These are phyloP conservation scores for Rhodotorula kratochvilovae DNA, from an alignment of 768 basidiomycete species.

Conservation along the genomic window DNA sequence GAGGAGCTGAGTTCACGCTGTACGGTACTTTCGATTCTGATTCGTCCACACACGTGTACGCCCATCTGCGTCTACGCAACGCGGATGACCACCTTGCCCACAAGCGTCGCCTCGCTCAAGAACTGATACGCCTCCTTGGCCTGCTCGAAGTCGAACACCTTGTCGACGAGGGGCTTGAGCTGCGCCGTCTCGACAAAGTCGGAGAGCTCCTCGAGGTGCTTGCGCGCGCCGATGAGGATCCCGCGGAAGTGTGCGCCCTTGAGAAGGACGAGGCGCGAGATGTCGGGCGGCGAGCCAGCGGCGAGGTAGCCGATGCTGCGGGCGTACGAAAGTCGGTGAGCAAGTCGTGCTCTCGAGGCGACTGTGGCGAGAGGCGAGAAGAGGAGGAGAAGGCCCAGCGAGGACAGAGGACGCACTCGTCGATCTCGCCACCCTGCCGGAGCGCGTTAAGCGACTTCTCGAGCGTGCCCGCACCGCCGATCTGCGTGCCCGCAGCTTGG, in stretches of 20 bases:
- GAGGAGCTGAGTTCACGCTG: too few species aligned
- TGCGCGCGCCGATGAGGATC: constrained; percentile 57
- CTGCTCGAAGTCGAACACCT: neutral
- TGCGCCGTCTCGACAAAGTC: constrained; percentile 6
- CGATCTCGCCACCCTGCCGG: neutral
- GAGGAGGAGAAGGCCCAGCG: too few species aligned
- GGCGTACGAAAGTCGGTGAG: constrained; percentile 48
- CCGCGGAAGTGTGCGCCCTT: constrained; percentile 51
- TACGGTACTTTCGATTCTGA: too few species aligned
- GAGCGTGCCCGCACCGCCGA: constrained; percentile 58
- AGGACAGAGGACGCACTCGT: constrained; percentile 34
- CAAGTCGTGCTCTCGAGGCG: constrained; percentile 47
- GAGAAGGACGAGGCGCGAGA: neutral
- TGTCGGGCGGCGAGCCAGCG: constrained; percentile 12
- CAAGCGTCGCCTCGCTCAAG: neutral
- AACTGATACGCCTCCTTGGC: constrained; percentile 5
- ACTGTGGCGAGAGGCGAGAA: neutral
- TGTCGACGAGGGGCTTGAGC: neutral
- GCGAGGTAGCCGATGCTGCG: constrained; percentile 55
- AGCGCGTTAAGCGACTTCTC: constrained; percentile 44
- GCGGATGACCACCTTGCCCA: constrained; percentile 6
- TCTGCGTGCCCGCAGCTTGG: constrained; percentile 38
- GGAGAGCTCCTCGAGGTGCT: constrained; percentile 54
- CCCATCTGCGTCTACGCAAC: neutral
- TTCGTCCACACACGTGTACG: too few species aligned